These are phyloP conservation scores for Halteria grandinella DNA, from an alignment of 73 alveolate species.

Conservation along the genomic window DNA sequence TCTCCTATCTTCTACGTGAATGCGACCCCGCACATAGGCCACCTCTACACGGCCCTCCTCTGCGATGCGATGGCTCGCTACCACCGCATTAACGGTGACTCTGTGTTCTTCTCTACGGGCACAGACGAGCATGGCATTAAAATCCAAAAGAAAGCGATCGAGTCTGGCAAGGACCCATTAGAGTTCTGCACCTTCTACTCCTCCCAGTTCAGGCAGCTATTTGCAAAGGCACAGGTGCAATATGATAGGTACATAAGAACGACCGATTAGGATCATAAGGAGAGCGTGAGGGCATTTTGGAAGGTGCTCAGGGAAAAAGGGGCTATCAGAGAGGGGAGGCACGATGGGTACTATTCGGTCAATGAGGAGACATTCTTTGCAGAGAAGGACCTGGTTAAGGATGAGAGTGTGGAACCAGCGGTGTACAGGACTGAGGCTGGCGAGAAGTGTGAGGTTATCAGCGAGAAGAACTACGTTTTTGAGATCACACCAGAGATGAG, in stretches of 20 bases:
- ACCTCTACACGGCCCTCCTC: conserved; percentile 70
- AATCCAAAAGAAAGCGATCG: conserved; percentile 70
- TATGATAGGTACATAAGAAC: conserved; percentile 77
- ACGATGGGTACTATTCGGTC: conserved; percentile 71
- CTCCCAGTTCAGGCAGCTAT: conserved; percentile 53
- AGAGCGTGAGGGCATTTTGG: conserved; percentile 60
- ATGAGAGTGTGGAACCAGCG: not conserved
- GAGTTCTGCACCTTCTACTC: conserved; percentile 69
- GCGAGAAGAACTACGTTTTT: conserved; percentile 36
- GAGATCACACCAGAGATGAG: conserved; percentile 4
- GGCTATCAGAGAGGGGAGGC: conserved; percentile 43
- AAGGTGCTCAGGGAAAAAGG: conserved; percentile 45
- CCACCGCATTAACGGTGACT: conserved; percentile 62
- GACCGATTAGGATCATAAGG: conserved; percentile 61
- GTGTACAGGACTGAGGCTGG: conserved; percentile 4
- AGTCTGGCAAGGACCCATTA: conserved; percentile 51
- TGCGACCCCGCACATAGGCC: conserved; percentile 87
- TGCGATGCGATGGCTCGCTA: conserved; percentile 73
- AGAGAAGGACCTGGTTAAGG: conserved; percentile 49
- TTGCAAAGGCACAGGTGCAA: conserved; percentile 48
- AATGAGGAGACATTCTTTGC: conserved; percentile 68
- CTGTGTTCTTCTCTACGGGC: conserved; percentile 77
- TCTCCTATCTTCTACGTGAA: conserved; percentile 69
- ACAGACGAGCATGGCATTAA: conserved; percentile 88
- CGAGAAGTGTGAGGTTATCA: conserved; percentile 9